These are phyloP conservation scores for Podila clonocystis DNA, from an alignment of 192 early-diverging fungal genomes.

Conservation along the genomic window DNA sequence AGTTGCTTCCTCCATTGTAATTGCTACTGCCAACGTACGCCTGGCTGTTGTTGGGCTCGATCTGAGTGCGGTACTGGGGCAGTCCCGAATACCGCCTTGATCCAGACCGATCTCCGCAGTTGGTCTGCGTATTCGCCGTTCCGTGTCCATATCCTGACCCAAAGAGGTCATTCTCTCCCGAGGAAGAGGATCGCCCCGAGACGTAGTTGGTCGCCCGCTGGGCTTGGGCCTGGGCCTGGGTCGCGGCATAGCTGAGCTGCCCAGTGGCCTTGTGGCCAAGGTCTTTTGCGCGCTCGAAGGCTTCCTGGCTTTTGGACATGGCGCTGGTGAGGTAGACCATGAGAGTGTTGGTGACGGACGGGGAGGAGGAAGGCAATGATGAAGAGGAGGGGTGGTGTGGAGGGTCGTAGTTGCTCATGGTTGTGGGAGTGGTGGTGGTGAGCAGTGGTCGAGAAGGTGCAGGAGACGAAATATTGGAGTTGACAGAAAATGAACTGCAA, in stretches of 20 bases:
- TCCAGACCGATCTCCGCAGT: neutral
- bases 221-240: neutral
- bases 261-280: conserved; percentile 18
- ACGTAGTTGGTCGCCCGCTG: neutral
- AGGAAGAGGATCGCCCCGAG: neutral
- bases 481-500: no score
- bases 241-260: conserved; percentile 9
- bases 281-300: conserved; percentile 3
- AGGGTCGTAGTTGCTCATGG: neutral
- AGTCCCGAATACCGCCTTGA: neutral
- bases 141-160: neutral
- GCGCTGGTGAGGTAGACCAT: conserved; percentile 17
- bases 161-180: neutral
- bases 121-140: neutral
- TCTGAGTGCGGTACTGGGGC: neutral
- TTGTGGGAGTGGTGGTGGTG: neutral
- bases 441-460: neutral
- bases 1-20: neutral
- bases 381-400: neutral
- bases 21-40: neutral
- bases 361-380: neutral
- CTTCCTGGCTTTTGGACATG: conserved; percentile 31
- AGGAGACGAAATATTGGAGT: neutral
- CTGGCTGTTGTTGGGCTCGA: neutral
- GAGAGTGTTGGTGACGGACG: conserved; percentile 15